Percentiles rank a stretch among this genome's conserved stretches.
These are phyloP conservation scores for Stereum hirsutum DNA, from an alignment of 1,284 basidiomycete genomes.

Conservation along the genomic window DNA sequence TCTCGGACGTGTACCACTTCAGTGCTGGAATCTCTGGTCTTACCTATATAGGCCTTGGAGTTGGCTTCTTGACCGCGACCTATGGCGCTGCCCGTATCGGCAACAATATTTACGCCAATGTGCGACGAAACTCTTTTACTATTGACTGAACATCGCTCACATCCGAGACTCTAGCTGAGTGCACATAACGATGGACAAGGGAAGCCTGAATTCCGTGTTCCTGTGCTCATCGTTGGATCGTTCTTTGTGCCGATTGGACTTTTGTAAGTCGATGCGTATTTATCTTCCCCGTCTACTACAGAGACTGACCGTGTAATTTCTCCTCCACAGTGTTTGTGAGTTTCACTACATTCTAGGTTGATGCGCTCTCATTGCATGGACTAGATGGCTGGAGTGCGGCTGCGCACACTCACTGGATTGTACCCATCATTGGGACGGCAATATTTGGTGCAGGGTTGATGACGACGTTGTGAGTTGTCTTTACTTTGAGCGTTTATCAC, in stretches of 20 bases:
- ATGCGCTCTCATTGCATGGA: no score
- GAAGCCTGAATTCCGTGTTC: slow-evolving; percentile 66
- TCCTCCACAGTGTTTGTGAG: no score
- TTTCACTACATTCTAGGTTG: no score
- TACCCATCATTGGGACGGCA: slow-evolving; percentile 60
- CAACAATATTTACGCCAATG: slow-evolving; percentile 22
- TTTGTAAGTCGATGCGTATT: slow-evolving; percentile 51
- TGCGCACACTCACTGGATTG: slow-evolving; percentile 52
- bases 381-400: slow-evolving; percentile 69
- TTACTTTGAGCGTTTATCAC: no score
- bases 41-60: slow-evolving; percentile 31
- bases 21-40: slow-evolving; percentile 26
- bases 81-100: slow-evolving; percentile 23
- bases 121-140: slow-evolving; percentile 9
- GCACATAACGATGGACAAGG: slow-evolving; percentile 52
- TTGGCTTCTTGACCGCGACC: slow-evolving; percentile 27
- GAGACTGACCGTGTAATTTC: no score
- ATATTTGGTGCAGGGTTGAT: slow-evolving; percentile 45
- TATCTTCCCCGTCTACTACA: no score
- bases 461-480: slow-evolving; percentile 41
- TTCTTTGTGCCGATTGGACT: slow-evolving; percentile 64
- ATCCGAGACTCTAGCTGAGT: slow-evolving; percentile 30
- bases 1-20: slow-evolving; percentile 22
- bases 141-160: not conserved
- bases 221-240: slow-evolving; percentile 59